A percentile compares a stretch with the other conserved stretches of the same genome.
These are phyloP conservation scores for Dissoconium aciculare DNA, from an alignment of 2,329 filamentous ascomycete species.

Conservation along the genomic window DNA sequence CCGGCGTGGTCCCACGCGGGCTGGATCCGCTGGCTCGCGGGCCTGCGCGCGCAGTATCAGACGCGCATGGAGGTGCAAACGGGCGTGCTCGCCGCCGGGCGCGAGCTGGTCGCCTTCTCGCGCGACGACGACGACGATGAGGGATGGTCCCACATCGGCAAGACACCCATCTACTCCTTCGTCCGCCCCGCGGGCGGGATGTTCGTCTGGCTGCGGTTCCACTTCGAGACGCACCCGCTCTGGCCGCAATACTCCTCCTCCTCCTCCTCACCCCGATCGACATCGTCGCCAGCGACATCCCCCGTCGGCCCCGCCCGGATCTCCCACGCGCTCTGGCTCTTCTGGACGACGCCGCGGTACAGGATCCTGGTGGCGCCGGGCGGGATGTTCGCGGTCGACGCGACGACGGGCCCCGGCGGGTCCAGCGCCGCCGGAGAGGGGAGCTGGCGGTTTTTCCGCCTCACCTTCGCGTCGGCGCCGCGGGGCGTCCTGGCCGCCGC, in stretches of 20 bases:
- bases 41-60: slow-evolving; percentile 71
- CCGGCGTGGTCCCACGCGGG: slow-evolving; percentile 65
- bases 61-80: slow-evolving; percentile 72
- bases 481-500: slow-evolving; percentile 51
- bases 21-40: slow-evolving; percentile 83
- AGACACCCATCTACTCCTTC: slow-evolving; percentile 60
- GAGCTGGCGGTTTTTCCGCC: slow-evolving; percentile 57
- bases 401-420: slow-evolving; percentile 47
- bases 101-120: slow-evolving; percentile 50
- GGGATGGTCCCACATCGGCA: slow-evolving; percentile 63
- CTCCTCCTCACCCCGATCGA: not conserved
- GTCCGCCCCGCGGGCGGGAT: slow-evolving; percentile 73
- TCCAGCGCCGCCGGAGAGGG: slow-evolving; percentile 43
- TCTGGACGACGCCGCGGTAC: slow-evolving; percentile 53
- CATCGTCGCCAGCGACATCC: not conserved
- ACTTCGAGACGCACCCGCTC: slow-evolving; percentile 60
- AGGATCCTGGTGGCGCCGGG: slow-evolving; percentile 59
- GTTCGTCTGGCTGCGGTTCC: slow-evolving; percentile 72
- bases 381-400: slow-evolving; percentile 59
- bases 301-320: slow-evolving; percentile 37
- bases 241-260: slow-evolving; percentile 29
- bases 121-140: slow-evolving; percentile 21
- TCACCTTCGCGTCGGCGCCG: slow-evolving; percentile 78
- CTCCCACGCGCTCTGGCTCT: slow-evolving; percentile 52
- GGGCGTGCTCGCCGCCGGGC: slow-evolving; percentile 52